A percentile compares a stretch with the other conserved stretches of the same genome.
phyloP scores from a whole-genome alignment of 106 monocot genomes.

The Gastrodia elata region DNA sequence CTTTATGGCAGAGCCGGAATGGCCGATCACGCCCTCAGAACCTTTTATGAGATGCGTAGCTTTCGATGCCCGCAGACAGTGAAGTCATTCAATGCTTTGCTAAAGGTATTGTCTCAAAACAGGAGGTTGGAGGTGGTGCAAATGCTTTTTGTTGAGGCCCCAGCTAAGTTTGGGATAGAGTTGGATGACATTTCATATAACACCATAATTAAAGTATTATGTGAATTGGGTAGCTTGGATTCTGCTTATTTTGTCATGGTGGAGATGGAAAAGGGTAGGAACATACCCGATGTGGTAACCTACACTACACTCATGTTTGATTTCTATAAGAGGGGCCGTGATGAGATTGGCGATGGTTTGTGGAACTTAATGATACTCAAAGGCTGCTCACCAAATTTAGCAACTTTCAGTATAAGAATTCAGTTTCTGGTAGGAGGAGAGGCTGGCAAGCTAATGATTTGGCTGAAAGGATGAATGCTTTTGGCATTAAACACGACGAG shows the following conservation, averaged over 20 bases:
- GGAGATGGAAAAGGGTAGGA: slow-evolving; percentile 55
- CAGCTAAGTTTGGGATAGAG: slow-evolving; percentile 40
- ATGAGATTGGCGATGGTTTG: slow-evolving; percentile 75
- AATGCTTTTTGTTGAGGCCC: slow-evolving; percentile 22
- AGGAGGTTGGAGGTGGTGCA: slow-evolving; percentile 25
- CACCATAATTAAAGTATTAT: slow-evolving; percentile 54
- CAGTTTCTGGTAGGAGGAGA: slow-evolving; percentile 55
- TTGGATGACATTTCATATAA: slow-evolving; percentile 81
- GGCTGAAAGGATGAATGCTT: slow-evolving; percentile 42
- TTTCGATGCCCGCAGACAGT: slow-evolving; percentile 53
- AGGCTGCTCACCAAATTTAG: slow-evolving; percentile 65
- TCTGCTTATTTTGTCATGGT: slow-evolving; percentile 59
- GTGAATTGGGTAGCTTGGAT: slow-evolving; percentile 53
- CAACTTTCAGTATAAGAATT: slow-evolving; percentile 84
- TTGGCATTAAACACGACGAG: slow-evolving; percentile 58
- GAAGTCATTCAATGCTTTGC: slow-evolving; percentile 84
- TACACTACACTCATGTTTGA: slow-evolving; percentile 80
- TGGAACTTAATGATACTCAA: slow-evolving; percentile 89
- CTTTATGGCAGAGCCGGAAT: slow-evolving; percentile 79
- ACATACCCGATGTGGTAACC: slow-evolving; percentile 74
- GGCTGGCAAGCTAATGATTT: slow-evolving; percentile 68
- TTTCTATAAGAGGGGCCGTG: slow-evolving; percentile 50
- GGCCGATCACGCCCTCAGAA: slow-evolving; percentile 58
- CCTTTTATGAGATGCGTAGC: slow-evolving; percentile 63
- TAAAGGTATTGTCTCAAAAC: slow-evolving; percentile 54